Conservation (phyloP, 208 protist species). For the Trypanosoma brucei region DNA sequence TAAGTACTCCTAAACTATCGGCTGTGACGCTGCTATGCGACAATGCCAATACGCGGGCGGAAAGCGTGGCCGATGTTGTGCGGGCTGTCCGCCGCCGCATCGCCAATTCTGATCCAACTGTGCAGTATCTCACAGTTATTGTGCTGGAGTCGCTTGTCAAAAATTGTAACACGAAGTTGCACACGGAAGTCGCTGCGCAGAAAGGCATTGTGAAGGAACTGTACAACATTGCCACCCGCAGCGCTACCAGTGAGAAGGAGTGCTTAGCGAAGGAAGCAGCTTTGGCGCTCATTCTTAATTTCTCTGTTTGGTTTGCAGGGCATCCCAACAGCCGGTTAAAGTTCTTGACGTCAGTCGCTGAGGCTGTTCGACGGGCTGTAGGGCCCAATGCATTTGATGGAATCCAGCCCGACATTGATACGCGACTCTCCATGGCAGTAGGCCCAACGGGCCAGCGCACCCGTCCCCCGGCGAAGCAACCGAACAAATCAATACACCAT, state of each 20-base stretch:
- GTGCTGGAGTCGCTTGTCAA: slow-evolving; percentile 68
- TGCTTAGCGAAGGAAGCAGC: slow-evolving; percentile 56
- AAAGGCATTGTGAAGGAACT: slow-evolving; percentile 80
- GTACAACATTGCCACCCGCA: slow-evolving; percentile 48
- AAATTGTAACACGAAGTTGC: slow-evolving; percentile 49
- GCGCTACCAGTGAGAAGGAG: slow-evolving; percentile 40
- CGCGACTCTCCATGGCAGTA: slow-evolving; percentile 15
- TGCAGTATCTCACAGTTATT: slow-evolving; percentile 64
- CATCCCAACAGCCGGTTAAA: slow-evolving; percentile 57
- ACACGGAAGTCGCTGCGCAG: slow-evolving; percentile 61
- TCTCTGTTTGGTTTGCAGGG: slow-evolving; percentile 79
- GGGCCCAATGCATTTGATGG: slow-evolving; percentile 75
- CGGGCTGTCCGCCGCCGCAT: slow-evolving; percentile 75
- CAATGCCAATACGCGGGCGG: slow-evolving; percentile 46
- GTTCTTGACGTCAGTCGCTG: slow-evolving; percentile 58
- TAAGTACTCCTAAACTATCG: slow-evolving; percentile 51
- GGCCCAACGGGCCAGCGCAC: not conserved
- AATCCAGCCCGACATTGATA: slow-evolving; percentile 45
- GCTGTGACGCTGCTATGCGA: slow-evolving; percentile 73
- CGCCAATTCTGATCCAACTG: slow-evolving; percentile 48
- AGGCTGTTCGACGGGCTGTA: slow-evolving; percentile 49
- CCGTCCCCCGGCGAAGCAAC: not conserved
- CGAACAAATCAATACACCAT: slow-evolving; percentile 1
- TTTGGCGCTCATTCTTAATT: slow-evolving; percentile 67
- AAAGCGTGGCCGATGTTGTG: slow-evolving; percentile 60